These are phyloP conservation scores for Amanita rimosa DNA, from an alignment of 768 basidiomycete genomes.

Conservation along the genomic window DNA sequence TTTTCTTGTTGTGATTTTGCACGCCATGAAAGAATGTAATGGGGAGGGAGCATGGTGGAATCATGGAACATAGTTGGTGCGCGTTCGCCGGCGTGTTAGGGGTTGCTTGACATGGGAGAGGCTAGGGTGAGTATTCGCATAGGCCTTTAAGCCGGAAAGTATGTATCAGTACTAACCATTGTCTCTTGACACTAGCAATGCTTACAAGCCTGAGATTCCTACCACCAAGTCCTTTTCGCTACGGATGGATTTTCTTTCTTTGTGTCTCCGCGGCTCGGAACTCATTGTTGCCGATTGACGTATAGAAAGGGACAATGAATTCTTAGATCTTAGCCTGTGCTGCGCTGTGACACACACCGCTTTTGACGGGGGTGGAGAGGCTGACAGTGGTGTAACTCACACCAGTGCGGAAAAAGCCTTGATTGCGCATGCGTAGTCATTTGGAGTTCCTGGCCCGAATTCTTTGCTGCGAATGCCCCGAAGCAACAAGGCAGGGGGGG, in stretches of 20 bases:
- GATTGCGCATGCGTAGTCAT: too few species aligned
- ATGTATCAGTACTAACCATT: not conserved
- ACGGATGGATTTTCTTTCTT: too few species aligned
- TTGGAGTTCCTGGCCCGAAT: too few species aligned
- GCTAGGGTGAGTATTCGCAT: not conserved
- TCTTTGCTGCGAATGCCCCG: not conserved
- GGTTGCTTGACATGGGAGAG: not conserved
- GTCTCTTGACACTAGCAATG: not conserved
- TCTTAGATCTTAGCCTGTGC: too few species aligned
- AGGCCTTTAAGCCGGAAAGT: not conserved
- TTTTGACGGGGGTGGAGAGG: not conserved
- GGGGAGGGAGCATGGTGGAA: not conserved
- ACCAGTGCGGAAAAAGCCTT: too few species aligned
- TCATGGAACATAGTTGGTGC: not conserved
- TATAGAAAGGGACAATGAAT: too few species aligned
- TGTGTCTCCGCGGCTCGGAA: not conserved
- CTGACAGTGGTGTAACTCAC: too few species aligned
- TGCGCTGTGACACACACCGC: not conserved
- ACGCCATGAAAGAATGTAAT: not conserved
- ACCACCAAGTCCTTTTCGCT: not conserved
- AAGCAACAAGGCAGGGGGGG: not conserved
- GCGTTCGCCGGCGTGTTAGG: not conserved
- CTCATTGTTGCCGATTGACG: not conserved
- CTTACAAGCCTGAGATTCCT: not conserved
- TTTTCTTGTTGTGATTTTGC: too few species aligned